phyloP scores from a whole-genome alignment of 495 filamentous ascomycete genomes.

The Trypethelium eluteriae region DNA sequence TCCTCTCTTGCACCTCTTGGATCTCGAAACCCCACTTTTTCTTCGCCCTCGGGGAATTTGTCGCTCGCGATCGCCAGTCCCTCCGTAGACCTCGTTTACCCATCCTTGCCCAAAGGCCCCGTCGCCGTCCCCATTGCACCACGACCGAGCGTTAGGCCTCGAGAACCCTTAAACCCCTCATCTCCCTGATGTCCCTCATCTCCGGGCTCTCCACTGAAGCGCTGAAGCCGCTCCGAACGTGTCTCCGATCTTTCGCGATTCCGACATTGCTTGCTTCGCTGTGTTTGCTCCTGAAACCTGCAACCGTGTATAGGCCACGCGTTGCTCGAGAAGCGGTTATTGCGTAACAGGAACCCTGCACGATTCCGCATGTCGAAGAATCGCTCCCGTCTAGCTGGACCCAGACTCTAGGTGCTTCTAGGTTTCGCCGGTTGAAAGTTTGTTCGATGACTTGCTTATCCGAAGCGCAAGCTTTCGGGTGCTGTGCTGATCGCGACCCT shows the following conservation, averaged over 20 bases:
- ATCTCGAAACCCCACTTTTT: not conserved
- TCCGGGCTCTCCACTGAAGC: no score
- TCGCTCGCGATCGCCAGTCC: not conserved
- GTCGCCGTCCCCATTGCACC: no score
- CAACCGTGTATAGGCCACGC: not conserved
- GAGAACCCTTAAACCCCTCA: not conserved
- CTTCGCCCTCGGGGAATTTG: slow-evolving; percentile 2
- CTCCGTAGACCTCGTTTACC: not conserved
- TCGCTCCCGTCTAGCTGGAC: not conserved
- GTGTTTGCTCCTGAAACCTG: not conserved
- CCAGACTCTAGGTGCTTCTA: not conserved
- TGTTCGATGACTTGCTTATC: slow-evolving; percentile 8
- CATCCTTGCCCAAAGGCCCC: no score
- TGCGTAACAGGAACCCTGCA: not conserved
- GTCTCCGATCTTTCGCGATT: not conserved
- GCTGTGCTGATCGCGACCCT: not conserved
- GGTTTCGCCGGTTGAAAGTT: slow-evolving; percentile 10
- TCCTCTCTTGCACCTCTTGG: not conserved
- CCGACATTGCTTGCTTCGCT: not conserved
- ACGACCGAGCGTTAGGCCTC: not conserved
- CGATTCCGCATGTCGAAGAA: slow-evolving; percentile 7
- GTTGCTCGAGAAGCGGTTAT: not conserved
- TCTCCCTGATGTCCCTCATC: no score
- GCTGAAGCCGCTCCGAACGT: not conserved
- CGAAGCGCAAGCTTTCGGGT: slow-evolving; percentile 7